A percentile compares a stretch with the other conserved stretches of the same genome.
Evolutionary conservation across 2,329 filamentous ascomycete genomes (phyloP).

Genomic region (Fusarium newnesense): DNA sequence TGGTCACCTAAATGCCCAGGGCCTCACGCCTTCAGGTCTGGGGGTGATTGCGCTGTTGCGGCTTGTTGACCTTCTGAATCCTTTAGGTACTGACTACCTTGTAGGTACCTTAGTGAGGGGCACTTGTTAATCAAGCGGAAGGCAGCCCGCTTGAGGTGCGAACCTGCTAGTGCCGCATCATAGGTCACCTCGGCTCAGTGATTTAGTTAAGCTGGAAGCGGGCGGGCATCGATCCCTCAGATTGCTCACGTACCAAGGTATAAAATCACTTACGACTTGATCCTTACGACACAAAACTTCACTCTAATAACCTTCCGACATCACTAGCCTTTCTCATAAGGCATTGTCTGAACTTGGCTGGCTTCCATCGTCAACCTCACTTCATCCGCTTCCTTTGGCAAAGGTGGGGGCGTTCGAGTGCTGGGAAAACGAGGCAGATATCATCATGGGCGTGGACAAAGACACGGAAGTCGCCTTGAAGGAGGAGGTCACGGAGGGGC

Average conservation of each 20-base stretch:
- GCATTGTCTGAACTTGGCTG: background rate
- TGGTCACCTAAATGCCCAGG: background rate
- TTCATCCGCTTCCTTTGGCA: slow-evolving; percentile 14
- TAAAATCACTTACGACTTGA: slow-evolving; percentile 18
- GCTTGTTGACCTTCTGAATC: slow-evolving; percentile 22
- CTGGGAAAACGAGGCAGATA: slow-evolving; percentile 7
- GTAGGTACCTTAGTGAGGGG: slow-evolving; percentile 18
- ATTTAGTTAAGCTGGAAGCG: slow-evolving; percentile 9
- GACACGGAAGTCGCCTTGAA: slow-evolving; percentile 38
- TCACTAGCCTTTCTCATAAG: background rate
- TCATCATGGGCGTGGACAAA: slow-evolving; percentile 39
- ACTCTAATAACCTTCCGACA: background rate
- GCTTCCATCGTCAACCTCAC: background rate
- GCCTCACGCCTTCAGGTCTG: background rate
- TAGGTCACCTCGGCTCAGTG: slow-evolving; percentile 34
- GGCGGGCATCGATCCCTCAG: slow-evolving; percentile 8
- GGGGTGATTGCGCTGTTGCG: slow-evolving; percentile 4
- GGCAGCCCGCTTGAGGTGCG: background rate
- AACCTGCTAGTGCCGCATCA: slow-evolving; percentile 23
- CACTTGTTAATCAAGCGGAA: background rate
- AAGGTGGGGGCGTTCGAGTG: slow-evolving; percentile 26
- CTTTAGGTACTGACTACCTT: background rate
- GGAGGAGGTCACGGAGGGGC: slow-evolving; percentile 36
- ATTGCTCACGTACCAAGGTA: slow-evolving; percentile 10
- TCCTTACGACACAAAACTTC: slow-evolving; percentile 7